A percentile compares a stretch with the other conserved stretches of the same genome.
These are phyloP conservation scores for Byssothecium circinans DNA, from an alignment of 2,329 filamentous ascomycete species.

Conservation along the genomic window DNA sequence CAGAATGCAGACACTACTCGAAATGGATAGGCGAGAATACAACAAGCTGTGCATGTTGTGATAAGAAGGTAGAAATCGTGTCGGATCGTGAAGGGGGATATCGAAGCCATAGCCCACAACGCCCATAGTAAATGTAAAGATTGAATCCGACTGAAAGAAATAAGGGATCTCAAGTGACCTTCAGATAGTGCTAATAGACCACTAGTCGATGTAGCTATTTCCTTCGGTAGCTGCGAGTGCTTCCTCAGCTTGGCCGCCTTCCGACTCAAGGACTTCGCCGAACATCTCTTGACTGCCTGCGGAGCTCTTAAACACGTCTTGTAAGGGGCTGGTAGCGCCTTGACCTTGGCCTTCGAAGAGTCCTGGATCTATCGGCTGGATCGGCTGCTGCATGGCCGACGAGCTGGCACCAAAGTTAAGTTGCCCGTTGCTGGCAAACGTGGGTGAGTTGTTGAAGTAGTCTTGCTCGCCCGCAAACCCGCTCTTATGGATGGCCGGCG, in stretches of 20 bases:
- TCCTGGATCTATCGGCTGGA: slow-evolving; percentile 41
- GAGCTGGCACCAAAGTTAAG: slow-evolving; percentile 32
- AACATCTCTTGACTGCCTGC: slow-evolving; percentile 40
- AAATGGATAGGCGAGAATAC: not conserved
- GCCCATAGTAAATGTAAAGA: slow-evolving; percentile 14
- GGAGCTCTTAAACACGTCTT: slow-evolving; percentile 42
- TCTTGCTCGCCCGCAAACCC: slow-evolving; percentile 30
- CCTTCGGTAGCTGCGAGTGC: slow-evolving; percentile 41
- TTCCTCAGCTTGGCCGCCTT: slow-evolving; percentile 42
- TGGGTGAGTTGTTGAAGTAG: slow-evolving; percentile 42
- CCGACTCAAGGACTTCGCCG: slow-evolving; percentile 39
- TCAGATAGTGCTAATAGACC: slow-evolving; percentile 5
- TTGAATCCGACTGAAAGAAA: not conserved
- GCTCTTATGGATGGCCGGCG: slow-evolving; percentile 29
- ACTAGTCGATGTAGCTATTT: slow-evolving; percentile 38
- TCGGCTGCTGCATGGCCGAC: slow-evolving; percentile 12
- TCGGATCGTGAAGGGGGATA: slow-evolving; percentile 17
- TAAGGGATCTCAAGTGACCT: not conserved
- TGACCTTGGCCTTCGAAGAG: slow-evolving; percentile 37
- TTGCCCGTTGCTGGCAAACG: slow-evolving; percentile 33
- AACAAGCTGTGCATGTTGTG: not conserved
- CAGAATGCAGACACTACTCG: not conserved
- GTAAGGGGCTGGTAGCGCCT: slow-evolving; percentile 37
- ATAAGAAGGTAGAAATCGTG: slow-evolving; percentile 13
- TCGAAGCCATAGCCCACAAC: slow-evolving; percentile 11